Conservation (phyloP, 225 moss, liverwort and hornwort genomes). For the Straminergon stramineum region DNA sequence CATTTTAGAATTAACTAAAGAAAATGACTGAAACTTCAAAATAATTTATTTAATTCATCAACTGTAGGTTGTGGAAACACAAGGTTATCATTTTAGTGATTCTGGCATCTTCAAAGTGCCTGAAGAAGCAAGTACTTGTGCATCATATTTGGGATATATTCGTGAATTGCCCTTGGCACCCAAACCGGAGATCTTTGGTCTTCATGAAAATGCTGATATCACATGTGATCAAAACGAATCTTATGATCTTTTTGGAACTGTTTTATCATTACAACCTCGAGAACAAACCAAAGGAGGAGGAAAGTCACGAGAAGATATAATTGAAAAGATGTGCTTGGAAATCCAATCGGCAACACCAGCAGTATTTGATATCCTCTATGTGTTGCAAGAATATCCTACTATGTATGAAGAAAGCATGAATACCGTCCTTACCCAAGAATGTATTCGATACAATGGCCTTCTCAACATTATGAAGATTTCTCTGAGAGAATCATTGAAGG, state of each 20-base stretch:
- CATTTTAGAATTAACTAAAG: too few species aligned
- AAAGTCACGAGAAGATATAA: slow-evolving; percentile 57
- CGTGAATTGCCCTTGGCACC: slow-evolving; percentile 68
- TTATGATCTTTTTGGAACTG: slow-evolving; percentile 57
- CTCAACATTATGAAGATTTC: slow-evolving; percentile 56
- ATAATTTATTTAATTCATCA: too few species aligned
- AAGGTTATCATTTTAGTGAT: slow-evolving; percentile 56
- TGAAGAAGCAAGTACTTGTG: slow-evolving; percentile 31
- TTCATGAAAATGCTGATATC: slow-evolving; percentile 88
- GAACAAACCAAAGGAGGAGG: slow-evolving; percentile 49
- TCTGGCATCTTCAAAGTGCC: slow-evolving; percentile 65
- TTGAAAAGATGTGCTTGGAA: slow-evolving; percentile 59
- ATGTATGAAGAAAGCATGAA: slow-evolving; percentile 96
- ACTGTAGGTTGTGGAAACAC: slow-evolving; percentile 42
- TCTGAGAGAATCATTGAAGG: slow-evolving; percentile 65
- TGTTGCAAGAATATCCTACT: slow-evolving; percentile 69
- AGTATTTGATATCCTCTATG: slow-evolving; percentile 46
- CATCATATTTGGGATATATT: slow-evolving; percentile 58
- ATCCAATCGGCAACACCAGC: slow-evolving; percentile 38
- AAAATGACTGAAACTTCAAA: neutral
- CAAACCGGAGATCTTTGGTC: slow-evolving; percentile 75
- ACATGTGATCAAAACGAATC: slow-evolving; percentile 92
- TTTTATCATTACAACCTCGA: slow-evolving; percentile 67
- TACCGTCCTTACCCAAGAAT: slow-evolving; percentile 74
- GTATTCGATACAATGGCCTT: slow-evolving; percentile 76